These are phyloP conservation scores for Diaporthe amygdali DNA, from an alignment of 2,329 filamentous ascomycete genomes.

Conservation along the genomic window DNA sequence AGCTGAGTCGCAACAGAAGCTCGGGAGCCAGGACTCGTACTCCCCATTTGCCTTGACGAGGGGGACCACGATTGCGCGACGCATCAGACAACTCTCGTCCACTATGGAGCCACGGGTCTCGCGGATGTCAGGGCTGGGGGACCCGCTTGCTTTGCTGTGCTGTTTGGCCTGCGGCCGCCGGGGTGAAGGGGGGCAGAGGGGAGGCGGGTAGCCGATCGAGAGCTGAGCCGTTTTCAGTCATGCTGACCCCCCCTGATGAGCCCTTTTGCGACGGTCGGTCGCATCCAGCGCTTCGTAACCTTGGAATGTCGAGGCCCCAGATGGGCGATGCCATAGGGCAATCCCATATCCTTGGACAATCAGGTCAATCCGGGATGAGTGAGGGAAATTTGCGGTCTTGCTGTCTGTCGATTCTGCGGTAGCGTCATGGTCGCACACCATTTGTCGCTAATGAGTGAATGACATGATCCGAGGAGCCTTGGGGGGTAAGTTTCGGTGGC, in stretches of 20 bases:
- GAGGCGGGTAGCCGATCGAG: not conserved
- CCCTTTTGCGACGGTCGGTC: slow-evolving; percentile 17
- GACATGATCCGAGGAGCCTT: not conserved
- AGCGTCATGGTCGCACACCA: not conserved
- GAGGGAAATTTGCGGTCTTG: not conserved
- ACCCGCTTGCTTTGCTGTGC: slow-evolving; percentile 20
- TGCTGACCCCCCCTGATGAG: slow-evolving; percentile 14
- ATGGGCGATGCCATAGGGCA: not conserved
- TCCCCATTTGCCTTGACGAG: not conserved
- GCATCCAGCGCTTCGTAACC: slow-evolving; percentile 22
- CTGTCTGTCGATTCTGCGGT: not conserved
- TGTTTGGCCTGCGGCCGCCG: slow-evolving; percentile 17
- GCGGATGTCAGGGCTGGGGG: slow-evolving; percentile 19
- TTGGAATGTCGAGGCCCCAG: not conserved
- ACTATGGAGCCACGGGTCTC: slow-evolving; percentile 25
- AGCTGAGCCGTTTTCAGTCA: slow-evolving; percentile 22
- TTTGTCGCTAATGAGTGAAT: not conserved
- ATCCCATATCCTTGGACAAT: too few species aligned
- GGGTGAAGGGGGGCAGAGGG: not conserved
- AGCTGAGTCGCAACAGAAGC: slow-evolving; percentile 20
- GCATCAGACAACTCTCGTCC: slow-evolving; percentile 24
- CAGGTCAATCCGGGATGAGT: not conserved
- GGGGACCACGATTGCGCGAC: slow-evolving; percentile 22
- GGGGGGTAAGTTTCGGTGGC: not conserved
- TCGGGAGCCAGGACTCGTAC: slow-evolving; percentile 2